Conservation (phyloP, 345 rosid species). For the Populus simonii region DNA sequence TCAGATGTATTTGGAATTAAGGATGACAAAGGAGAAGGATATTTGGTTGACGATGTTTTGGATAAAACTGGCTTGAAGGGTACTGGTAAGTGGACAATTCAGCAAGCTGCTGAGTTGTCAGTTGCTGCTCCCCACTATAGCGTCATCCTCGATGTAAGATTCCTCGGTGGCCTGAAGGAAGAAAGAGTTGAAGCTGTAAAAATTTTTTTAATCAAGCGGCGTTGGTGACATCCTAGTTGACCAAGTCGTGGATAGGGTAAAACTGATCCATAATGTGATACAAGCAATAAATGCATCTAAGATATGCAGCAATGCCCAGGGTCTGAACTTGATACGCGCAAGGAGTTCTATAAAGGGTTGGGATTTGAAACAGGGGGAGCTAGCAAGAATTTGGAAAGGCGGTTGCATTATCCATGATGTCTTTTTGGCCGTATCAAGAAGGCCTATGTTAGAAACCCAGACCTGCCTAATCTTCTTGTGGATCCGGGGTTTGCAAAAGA, state of each 20-base stretch:
- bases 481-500: constrained; percentile 37
- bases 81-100: constrained; percentile 27
- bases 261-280: constrained; percentile 17
- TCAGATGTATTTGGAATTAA: constrained; percentile 21
- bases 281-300: constrained; percentile 24
- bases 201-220: constrained; percentile 13
- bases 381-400: constrained; percentile 15
- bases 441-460: constrained; percentile 30
- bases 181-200: constrained; percentile 17
- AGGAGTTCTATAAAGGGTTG: constrained; percentile 10
- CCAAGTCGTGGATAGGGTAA: constrained; percentile 16
- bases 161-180: constrained; percentile 20
- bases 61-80: constrained; percentile 23
- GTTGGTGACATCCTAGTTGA: constrained; percentile 10
- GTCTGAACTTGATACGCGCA: constrained; percentile 21
- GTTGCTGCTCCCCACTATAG: constrained; percentile 25
- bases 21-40: constrained; percentile 18
- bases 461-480: constrained; percentile 25
- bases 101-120: constrained; percentile 27
- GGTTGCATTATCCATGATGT: constrained; percentile 20
- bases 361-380: constrained; percentile 16
- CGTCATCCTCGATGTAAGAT: constrained; percentile 22
- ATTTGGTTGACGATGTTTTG: constrained; percentile 24
- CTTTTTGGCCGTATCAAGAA: constrained; percentile 27
- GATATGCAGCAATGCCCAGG: constrained; percentile 23